Evolutionary conservation across 805 yeast genomes (phyloP).

Genomic region (Candida xiaguanensis): DNA sequence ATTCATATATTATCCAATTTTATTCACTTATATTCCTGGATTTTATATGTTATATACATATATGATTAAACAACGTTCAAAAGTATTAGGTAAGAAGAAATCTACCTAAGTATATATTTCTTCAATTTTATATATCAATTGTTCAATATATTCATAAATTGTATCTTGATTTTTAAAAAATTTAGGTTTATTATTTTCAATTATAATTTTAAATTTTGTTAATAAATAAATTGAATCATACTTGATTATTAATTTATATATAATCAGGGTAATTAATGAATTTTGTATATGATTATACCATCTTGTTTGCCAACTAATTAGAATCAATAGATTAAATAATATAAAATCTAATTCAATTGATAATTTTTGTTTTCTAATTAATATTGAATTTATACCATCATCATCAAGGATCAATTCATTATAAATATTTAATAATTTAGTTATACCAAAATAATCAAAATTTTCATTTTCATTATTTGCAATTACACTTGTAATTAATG

Average conservation of each 20-base stretch:
- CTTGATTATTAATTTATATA: constrained; percentile 39
- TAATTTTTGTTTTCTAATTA: constrained; percentile 1
- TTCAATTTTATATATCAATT: constrained; percentile 12
- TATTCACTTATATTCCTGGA: constrained; percentile 80
- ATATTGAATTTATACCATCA: constrained; percentile 20
- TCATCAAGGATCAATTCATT: constrained; percentile 36
- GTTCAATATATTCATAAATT: constrained; percentile 28
- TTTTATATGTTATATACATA: constrained; percentile 79
- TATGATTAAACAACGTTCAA: constrained; percentile 84
- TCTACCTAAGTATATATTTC: no score
- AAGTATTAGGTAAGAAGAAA: no score
- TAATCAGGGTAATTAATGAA: constrained; percentile 37
- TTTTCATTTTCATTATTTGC: constrained; percentile 47
- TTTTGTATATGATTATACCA: constrained; percentile 58
- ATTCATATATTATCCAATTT: constrained; percentile 45
- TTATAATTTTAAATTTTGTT: constrained; percentile 37
- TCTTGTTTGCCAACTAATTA: constrained; percentile 59
- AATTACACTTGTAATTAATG: constrained; percentile 46
- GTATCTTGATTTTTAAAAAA: constrained; percentile 28
- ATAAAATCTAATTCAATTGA: constrained; percentile 30
- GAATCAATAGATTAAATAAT: constrained; percentile 38
- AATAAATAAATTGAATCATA: constrained; percentile 41
- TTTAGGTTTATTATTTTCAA: constrained; percentile 25
- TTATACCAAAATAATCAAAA: constrained; percentile 60
- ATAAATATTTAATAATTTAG: constrained; percentile 46